A percentile compares a stretch with the other conserved stretches of the same genome.
Conservation (phyloP, 2,329 filamentous ascomycete genomes). For the Stagonosporopsis cucurbitacearum region DNA sequence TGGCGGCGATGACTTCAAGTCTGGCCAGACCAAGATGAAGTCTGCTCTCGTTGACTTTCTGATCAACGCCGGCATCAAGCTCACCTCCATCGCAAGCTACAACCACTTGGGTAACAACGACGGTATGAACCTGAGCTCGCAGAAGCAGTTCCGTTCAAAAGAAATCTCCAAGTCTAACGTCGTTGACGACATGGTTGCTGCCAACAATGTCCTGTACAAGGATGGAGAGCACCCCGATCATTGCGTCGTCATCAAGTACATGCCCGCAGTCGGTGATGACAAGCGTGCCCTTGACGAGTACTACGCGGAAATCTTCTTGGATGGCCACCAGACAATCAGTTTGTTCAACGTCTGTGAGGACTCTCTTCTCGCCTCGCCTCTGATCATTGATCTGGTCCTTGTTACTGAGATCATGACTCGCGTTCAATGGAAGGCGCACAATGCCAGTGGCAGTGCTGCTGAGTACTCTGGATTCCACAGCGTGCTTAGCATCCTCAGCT, state of each 20-base stretch:
- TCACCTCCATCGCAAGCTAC: slow-evolving; percentile 98
- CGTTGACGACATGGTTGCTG: slow-evolving; percentile 98
- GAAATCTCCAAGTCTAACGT: slow-evolving; percentile 99
- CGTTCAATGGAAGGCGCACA: slow-evolving; percentile 81
- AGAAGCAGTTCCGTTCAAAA: slow-evolving; percentile 99
- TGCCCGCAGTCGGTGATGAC: slow-evolving; percentile 98
- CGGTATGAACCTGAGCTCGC: slow-evolving; percentile 96
- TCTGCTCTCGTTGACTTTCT: slow-evolving; percentile 97
- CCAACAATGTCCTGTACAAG: slow-evolving; percentile 89
- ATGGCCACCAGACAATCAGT: slow-evolving; percentile 96
- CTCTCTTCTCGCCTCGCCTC: slow-evolving; percentile 89
- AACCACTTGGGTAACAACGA: slow-evolving; percentile 99
- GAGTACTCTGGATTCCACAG: slow-evolving; percentile 96
- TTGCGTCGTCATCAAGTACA: slow-evolving; percentile 99
- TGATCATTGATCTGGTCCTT: slow-evolving; percentile 96
- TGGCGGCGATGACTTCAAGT: slow-evolving; percentile 99
- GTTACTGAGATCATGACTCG: slow-evolving; percentile 98
- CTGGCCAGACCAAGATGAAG: slow-evolving; percentile 99
- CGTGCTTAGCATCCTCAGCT: slow-evolving; percentile 95
- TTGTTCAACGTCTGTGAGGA: slow-evolving; percentile 99
- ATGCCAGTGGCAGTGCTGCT: slow-evolving; percentile 59
- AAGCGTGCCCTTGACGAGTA: slow-evolving; percentile 99
- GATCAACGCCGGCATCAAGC: slow-evolving; percentile 97
- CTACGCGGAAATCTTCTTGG: slow-evolving; percentile 98
- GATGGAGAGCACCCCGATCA: slow-evolving; percentile 95